Percentiles rank a stretch among this genome's conserved stretches.
Conservation (phyloP, 2,329 filamentous ascomycete species). For the Pseudocercospora crystallina region DNA sequence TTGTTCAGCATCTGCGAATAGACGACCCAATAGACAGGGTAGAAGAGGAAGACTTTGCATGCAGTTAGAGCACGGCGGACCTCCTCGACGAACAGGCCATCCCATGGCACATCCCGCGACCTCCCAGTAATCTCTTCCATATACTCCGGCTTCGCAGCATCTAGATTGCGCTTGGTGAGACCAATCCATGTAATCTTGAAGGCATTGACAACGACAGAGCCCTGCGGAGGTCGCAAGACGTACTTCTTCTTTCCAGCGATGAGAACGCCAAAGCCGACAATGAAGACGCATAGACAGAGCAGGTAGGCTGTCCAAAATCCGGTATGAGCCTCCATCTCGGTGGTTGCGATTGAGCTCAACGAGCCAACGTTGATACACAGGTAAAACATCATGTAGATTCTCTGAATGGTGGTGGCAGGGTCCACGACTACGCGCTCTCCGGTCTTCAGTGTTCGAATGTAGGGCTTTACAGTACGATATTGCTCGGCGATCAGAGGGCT, state of each 20-base stretch:
- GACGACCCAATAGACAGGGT: slow-evolving; percentile 59
- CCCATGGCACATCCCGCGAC: slow-evolving; percentile 72
- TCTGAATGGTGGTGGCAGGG: slow-evolving; percentile 43
- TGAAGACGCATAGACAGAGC: slow-evolving; percentile 61
- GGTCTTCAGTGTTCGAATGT: slow-evolving; percentile 39
- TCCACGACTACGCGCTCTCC: slow-evolving; percentile 48
- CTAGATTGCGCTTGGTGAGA: slow-evolving; percentile 36
- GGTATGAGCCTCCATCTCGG: slow-evolving; percentile 63
- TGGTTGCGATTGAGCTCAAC: slow-evolving; percentile 49
- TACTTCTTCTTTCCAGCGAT: slow-evolving; percentile 48
- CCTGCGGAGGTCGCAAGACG: slow-evolving; percentile 63
- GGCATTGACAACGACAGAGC: slow-evolving; percentile 65
- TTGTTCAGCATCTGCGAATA: slow-evolving; percentile 52
- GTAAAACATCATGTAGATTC: slow-evolving; percentile 26
- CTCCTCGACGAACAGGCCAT: slow-evolving; percentile 77
- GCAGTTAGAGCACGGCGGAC: slow-evolving; percentile 63
- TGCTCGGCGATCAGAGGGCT: slow-evolving; percentile 50
- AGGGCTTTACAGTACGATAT: slow-evolving; percentile 36
- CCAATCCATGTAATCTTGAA: slow-evolving; percentile 62
- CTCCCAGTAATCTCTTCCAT: slow-evolving; percentile 57
- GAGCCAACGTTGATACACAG: slow-evolving; percentile 68
- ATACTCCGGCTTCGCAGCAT: slow-evolving; percentile 65
- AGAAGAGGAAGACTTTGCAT: slow-evolving; percentile 64
- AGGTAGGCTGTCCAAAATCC: slow-evolving; percentile 66
- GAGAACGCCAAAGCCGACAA: slow-evolving; percentile 58